Evolutionary conservation across 2,329 filamentous ascomycete species (phyloP).

Genomic region (Colletotrichum horii): DNA sequence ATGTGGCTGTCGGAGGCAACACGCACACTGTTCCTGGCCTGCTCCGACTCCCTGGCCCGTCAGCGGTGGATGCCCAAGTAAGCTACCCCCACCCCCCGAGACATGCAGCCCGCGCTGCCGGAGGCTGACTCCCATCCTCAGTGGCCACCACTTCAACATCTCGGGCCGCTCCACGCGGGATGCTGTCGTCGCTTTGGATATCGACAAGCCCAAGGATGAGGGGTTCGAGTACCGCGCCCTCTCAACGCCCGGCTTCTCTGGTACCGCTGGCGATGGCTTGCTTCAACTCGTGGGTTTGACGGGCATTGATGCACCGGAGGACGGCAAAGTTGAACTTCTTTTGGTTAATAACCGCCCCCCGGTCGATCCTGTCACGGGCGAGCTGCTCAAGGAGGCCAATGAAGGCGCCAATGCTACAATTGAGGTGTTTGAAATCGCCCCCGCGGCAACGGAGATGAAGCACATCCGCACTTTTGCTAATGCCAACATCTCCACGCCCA

Average conservation of each 20-base stretch:
- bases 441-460: conserved; percentile 19
- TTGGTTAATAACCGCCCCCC: conserved; percentile 31
- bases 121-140: background rate
- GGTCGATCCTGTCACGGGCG: conserved; percentile 25
- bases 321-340: conserved; percentile 24
- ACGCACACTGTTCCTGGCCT: conserved; percentile 34
- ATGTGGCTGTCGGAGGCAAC: conserved; percentile 35
- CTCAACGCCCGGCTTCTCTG: conserved; percentile 30
- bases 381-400: conserved; percentile 65
- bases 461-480: conserved; percentile 28
- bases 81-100: background rate
- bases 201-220: conserved; percentile 30
- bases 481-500: conserved; percentile 27
- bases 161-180: conserved; percentile 33
- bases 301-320: conserved; percentile 27
- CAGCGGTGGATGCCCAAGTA: conserved; percentile 31
- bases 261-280: conserved; percentile 33
- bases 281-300: conserved; percentile 35
- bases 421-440: conserved; percentile 43
- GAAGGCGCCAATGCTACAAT: conserved; percentile 63
- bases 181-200: conserved; percentile 34
- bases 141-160: conserved; percentile 26
- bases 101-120: background rate
- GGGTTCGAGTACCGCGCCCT: conserved; percentile 28
- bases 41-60: conserved; percentile 26